Percentiles rank a stretch among this genome's conserved stretches.
Evolutionary conservation across 352 stramenopile genomes (phyloP).

Genomic region (Globisporangium canariense): DNA sequence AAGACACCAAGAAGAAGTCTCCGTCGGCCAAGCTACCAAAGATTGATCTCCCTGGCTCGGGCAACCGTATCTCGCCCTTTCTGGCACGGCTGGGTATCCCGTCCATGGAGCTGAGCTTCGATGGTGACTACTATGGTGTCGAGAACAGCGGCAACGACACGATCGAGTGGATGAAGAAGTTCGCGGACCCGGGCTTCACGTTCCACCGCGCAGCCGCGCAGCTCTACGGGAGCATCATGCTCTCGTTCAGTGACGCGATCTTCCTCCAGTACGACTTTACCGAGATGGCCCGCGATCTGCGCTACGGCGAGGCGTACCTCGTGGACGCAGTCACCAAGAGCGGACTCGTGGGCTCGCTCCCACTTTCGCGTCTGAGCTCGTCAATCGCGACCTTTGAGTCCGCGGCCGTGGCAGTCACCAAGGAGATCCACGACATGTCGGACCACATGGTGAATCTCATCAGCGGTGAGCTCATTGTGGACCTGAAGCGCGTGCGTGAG

Average conservation of each 20-base stretch:
- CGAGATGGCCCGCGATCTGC: constrained; percentile 68
- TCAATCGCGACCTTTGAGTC: constrained; percentile 64
- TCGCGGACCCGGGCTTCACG: constrained; percentile 63
- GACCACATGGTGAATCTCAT: constrained; percentile 57
- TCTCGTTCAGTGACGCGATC: constrained; percentile 76
- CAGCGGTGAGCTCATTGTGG: constrained; percentile 57
- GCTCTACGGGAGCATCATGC: constrained; percentile 74
- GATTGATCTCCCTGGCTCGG: constrained; percentile 44
- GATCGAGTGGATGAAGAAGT: constrained; percentile 76
- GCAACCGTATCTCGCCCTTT: constrained; percentile 70
- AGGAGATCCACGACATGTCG: constrained; percentile 60
- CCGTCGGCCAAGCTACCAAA: constrained; percentile 44
- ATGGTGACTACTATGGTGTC: constrained; percentile 63
- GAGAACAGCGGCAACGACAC: constrained; percentile 56
- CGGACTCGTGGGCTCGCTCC: constrained; percentile 27
- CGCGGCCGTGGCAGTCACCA: constrained; percentile 41
- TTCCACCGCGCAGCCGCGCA: constrained; percentile 75
- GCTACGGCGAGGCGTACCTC: constrained; percentile 57
- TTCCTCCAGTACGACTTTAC: constrained; percentile 87
- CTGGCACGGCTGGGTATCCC: constrained; percentile 66
- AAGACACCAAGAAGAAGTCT: constrained; percentile 34
- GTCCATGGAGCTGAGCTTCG: constrained; percentile 70
- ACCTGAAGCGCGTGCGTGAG: constrained; percentile 77
- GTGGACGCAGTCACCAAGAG: constrained; percentile 35
- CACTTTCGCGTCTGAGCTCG: constrained; percentile 47